A percentile compares a stretch with the other conserved stretches of the same genome.
Evolutionary conservation across 805 yeast species (phyloP).

Genomic region (Ogataea wickerhamii): DNA sequence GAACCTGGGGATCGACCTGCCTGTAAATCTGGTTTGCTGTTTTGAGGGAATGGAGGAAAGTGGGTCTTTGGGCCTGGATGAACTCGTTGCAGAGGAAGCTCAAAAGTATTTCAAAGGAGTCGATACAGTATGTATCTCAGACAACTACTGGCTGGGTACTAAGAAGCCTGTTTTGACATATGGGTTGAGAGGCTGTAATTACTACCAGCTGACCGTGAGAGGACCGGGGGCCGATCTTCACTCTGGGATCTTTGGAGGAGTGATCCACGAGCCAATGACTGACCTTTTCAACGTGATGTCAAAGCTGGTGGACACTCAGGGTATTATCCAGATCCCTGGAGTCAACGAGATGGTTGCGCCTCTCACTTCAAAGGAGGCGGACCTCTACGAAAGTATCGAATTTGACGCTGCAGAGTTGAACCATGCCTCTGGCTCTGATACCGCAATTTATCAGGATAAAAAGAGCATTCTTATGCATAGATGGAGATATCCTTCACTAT

Average conservation of each 20-base stretch:
- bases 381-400: constrained; percentile 80
- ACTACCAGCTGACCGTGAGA: constrained; percentile 73
- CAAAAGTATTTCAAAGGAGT: constrained; percentile 76
- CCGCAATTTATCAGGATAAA: constrained; percentile 72
- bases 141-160: constrained; percentile 98
- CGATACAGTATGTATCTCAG: constrained; percentile 93
- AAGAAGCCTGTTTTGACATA: constrained; percentile 95
- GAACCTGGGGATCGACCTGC: constrained; percentile 78
- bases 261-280: constrained; percentile 95
- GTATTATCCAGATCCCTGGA: constrained; percentile 85
- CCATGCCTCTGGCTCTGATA: constrained; percentile 83
- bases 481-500: constrained; percentile 97
- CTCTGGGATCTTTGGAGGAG: constrained; percentile 96
- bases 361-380: constrained; percentile 73
- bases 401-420: constrained; percentile 81
- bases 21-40: constrained; percentile 88
- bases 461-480: constrained; percentile 92
- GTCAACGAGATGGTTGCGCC: constrained; percentile 94
- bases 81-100: constrained; percentile 76
- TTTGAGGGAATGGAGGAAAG: constrained; percentile 99
- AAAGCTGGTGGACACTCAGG: constrained; percentile 73
- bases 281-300: constrained; percentile 80
- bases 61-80: constrained; percentile 90
- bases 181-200: constrained; percentile 95
- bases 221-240: constrained; percentile 98